phyloP scores from a whole-genome alignment of 441 rosid genomes.

The Euphorbia celastroides region DNA sequence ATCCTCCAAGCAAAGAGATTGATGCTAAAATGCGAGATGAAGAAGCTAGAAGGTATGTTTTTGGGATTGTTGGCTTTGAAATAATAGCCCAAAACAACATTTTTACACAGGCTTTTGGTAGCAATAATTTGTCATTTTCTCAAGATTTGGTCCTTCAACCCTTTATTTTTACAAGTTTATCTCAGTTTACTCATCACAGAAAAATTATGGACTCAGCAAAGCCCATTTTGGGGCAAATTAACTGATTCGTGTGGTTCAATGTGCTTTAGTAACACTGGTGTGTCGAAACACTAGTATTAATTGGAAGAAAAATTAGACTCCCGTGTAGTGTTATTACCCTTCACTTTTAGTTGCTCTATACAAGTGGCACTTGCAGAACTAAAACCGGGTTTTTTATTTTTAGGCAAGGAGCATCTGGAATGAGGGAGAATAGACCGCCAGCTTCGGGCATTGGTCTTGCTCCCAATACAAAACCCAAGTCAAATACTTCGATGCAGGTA shows the following conservation, averaged over 20 bases:
- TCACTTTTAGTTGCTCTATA: background rate
- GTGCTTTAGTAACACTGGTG: too few relatives aligned
- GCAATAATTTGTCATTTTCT: background rate
- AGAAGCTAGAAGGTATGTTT: constrained; percentile 49
- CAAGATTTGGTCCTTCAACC: too few relatives aligned
- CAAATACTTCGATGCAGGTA: constrained; percentile 48
- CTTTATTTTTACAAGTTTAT: too few relatives aligned
- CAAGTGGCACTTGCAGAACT: constrained; percentile 7
- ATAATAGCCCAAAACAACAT: background rate
- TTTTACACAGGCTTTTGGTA: background rate
- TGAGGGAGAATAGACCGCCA: constrained; percentile 41
- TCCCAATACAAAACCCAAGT: constrained; percentile 28
- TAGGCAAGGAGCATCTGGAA: constrained; percentile 41
- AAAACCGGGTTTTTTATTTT: constrained; percentile 16
- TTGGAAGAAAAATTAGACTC: background rate
- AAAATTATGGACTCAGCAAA: background rate
- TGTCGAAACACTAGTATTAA: background rate
- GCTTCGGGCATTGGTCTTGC: constrained; percentile 24
- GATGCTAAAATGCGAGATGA: constrained; percentile 73
- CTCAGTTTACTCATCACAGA: too few relatives aligned
- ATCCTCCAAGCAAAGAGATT: constrained; percentile 91
- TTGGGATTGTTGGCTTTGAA: constrained; percentile 1
- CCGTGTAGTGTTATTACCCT: background rate
- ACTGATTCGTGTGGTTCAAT: too few relatives aligned
- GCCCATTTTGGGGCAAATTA: background rate